Evolutionary conservation across 495 filamentous ascomycete species (phyloP).

Genomic region (Xylaria cubensis): DNA sequence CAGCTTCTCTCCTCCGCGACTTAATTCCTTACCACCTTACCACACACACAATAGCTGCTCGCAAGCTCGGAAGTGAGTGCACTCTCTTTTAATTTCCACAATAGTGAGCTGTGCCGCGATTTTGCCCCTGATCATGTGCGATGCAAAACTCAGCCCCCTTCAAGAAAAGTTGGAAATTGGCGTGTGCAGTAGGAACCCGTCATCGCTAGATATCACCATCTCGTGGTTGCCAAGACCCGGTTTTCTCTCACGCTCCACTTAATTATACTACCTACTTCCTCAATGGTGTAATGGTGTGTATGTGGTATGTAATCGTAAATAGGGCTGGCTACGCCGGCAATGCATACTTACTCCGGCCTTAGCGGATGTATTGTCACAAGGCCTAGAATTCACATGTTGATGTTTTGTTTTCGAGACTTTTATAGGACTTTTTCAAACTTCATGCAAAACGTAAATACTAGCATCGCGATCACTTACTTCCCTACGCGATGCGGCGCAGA

Average conservation of each 20-base stretch:
- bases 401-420: neutral
- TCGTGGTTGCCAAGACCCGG: neutral
- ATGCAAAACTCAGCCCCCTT: neutral
- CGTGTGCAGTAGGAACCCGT: too few species aligned
- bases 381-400: neutral
- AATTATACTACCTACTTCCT: neutral
- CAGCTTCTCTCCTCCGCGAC: neutral
- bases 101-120: neutral
- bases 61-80: neutral
- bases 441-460: neutral
- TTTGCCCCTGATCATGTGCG: slow-evolving; percentile 5
- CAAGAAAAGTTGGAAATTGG: neutral
- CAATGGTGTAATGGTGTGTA: neutral
- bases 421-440: neutral
- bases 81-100: slow-evolving; percentile 2
- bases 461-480: neutral
- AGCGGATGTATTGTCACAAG: neutral
- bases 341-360: neutral
- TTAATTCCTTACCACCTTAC: neutral
- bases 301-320: neutral
- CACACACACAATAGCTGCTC: neutral
- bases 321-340: neutral
- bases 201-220: slow-evolving; percentile 5
- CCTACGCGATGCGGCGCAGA: neutral
- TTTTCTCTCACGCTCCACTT: neutral